Conservation (phyloP, 257 asterid species). For the Gentiana straminea region DNA sequence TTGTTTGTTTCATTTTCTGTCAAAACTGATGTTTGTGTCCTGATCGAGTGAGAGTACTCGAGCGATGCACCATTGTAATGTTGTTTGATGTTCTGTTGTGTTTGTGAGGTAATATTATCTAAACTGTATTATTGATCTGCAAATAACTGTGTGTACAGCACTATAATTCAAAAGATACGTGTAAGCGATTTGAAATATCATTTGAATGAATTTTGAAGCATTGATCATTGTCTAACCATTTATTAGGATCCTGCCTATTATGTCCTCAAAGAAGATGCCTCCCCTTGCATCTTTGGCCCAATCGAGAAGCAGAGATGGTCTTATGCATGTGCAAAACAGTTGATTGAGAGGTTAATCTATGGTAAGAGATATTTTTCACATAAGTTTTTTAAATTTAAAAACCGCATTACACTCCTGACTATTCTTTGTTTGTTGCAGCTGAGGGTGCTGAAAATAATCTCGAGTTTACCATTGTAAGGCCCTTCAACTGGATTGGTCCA, state of each 20-base stretch:
- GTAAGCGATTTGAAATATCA: too few species aligned
- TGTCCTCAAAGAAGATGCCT: conserved; percentile 63
- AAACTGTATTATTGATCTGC: too few species aligned
- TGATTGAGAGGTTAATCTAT: conserved; percentile 83
- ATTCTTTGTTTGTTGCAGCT: conserved; percentile 27
- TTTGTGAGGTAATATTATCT: too few species aligned
- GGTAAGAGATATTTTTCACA: conserved; percentile 35
- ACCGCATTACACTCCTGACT: background rate
- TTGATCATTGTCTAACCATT: conserved; percentile 8
- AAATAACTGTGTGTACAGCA: too few species aligned
- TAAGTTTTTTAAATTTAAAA: too few species aligned
- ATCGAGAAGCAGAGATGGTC: conserved; percentile 98
- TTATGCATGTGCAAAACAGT: conserved; percentile 88
- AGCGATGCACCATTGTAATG: too few species aligned
- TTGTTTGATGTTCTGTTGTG: too few species aligned
- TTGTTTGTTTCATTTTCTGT: too few species aligned
- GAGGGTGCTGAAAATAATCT: conserved; percentile 97
- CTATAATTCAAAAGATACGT: too few species aligned
- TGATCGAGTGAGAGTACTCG: too few species aligned
- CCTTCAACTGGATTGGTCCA: conserved; percentile 98
- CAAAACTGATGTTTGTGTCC: too few species aligned
- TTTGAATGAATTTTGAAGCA: too few species aligned
- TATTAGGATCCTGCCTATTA: conserved; percentile 71
- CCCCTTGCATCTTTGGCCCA: conserved; percentile 92
- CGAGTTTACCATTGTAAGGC: conserved; percentile 84